phyloP scores from a whole-genome alignment of 1,139 yeast genomes.

The Saccharomyces hybrid region DNA sequence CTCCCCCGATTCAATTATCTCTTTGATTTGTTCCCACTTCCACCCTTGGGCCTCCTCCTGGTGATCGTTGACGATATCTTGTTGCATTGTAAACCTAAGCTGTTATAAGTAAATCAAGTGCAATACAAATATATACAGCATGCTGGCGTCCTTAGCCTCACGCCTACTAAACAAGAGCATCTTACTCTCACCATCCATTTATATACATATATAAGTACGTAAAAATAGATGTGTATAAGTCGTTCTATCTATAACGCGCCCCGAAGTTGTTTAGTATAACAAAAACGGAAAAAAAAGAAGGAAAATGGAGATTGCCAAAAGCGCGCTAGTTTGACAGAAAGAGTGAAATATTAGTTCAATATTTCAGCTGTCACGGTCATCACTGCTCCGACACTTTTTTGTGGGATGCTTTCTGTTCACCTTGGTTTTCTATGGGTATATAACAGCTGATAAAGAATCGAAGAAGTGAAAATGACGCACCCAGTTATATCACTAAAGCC shows the following conservation, averaged over 20 bases:
- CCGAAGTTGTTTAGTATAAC: background rate
- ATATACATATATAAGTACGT: background rate
- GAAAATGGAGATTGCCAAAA: background rate
- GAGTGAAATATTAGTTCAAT: background rate
- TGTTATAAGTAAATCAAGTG: background rate
- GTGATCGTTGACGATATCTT: background rate
- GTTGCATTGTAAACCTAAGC: background rate
- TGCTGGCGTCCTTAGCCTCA: background rate
- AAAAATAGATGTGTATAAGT: background rate
- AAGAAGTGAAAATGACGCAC: constrained; percentile 18
- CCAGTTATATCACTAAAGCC: constrained; percentile 39
- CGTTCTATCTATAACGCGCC: background rate
- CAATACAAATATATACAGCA: too few relatives aligned
- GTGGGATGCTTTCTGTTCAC: background rate
- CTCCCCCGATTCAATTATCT: constrained; percentile 16
- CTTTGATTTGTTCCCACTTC: constrained; percentile 20
- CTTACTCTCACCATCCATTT: background rate
- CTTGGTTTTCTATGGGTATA: background rate
- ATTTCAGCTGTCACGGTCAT: background rate
- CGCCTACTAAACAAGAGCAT: background rate
- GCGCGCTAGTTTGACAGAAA: background rate
- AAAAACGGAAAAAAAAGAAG: background rate
- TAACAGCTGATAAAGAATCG: background rate
- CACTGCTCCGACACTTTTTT: background rate
- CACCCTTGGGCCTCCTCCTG: background rate